Conservation (phyloP, 768 basidiomycete species). For the Collybiopsis luxurians region DNA sequence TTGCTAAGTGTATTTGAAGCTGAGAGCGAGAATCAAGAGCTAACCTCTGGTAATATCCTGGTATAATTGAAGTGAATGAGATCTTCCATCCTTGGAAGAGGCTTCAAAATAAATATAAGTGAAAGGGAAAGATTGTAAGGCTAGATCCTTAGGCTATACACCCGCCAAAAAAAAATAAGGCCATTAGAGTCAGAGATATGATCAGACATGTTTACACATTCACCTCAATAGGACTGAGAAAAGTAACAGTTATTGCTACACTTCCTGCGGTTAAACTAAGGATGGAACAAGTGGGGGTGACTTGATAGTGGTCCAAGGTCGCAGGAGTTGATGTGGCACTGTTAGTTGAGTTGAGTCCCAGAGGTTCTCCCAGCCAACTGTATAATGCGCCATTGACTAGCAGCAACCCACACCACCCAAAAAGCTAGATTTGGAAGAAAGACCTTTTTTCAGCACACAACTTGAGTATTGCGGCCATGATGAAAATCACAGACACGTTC, state of each 20-base stretch:
- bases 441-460: neutral
- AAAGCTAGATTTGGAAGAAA: neutral
- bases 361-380: conserved; percentile 6
- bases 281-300: conserved; percentile 13
- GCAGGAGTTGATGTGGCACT: neutral
- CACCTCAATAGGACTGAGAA: conserved; percentile 16
- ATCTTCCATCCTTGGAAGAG: conserved; percentile 32
- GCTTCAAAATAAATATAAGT: conserved; percentile 41
- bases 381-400: conserved; percentile 13
- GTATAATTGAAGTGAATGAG: conserved; percentile 43
- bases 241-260: conserved; percentile 13
- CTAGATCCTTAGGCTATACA: conserved; percentile 41
- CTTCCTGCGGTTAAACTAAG: conserved; percentile 8
- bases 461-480: neutral
- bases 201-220: neutral
- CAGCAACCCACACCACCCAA: conserved; percentile 12
- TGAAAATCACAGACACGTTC: neutral
- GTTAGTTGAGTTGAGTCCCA: neutral
- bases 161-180: neutral
- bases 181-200: neutral
- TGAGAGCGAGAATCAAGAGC: neutral
- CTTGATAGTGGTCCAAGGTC: conserved; percentile 3
- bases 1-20: neutral
- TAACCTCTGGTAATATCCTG: conserved; percentile 38
- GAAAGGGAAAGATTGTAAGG: conserved; percentile 53